These are phyloP conservation scores for Cucurbita pepo DNA, from an alignment of 306 rosid species.

Conservation along the genomic window DNA sequence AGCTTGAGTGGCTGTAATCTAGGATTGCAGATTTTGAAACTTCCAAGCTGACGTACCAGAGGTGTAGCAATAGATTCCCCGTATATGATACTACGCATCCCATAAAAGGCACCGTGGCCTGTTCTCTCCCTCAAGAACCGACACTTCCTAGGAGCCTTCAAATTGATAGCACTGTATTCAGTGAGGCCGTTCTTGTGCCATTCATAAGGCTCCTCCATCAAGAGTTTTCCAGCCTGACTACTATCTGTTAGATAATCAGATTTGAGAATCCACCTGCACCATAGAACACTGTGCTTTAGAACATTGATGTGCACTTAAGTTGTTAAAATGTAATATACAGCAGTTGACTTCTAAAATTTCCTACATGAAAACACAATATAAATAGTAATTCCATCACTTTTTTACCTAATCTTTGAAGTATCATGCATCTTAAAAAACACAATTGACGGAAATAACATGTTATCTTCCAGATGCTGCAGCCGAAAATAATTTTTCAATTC, in stretches of 20 bases:
- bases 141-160: constrained; percentile 98
- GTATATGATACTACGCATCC: constrained; percentile 56
- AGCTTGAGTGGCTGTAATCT: neutral
- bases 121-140: constrained; percentile 68
- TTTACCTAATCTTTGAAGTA: neutral
- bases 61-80: constrained; percentile 81
- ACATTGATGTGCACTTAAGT: neutral
- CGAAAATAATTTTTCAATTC: constrained; percentile 88
- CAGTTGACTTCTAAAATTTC: neutral
- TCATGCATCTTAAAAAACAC: neutral
- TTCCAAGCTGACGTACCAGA: constrained; percentile 36
- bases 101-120: constrained; percentile 74
- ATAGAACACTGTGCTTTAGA: neutral
- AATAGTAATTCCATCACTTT: neutral
- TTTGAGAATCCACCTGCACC: constrained; percentile 88
- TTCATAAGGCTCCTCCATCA: constrained; percentile 74
- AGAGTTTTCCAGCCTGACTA: constrained; percentile 43
- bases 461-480: constrained; percentile 97
- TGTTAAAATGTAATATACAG: neutral
- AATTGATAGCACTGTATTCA: constrained; percentile 70
- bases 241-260: constrained; percentile 68
- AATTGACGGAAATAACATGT: neutral
- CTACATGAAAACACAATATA: neutral
- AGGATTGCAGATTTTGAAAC: neutral
- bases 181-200: constrained; percentile 70